Evolutionary conservation across 176 grass and related monocot species (phyloP).

Genomic region (Zea luxurians): DNA sequence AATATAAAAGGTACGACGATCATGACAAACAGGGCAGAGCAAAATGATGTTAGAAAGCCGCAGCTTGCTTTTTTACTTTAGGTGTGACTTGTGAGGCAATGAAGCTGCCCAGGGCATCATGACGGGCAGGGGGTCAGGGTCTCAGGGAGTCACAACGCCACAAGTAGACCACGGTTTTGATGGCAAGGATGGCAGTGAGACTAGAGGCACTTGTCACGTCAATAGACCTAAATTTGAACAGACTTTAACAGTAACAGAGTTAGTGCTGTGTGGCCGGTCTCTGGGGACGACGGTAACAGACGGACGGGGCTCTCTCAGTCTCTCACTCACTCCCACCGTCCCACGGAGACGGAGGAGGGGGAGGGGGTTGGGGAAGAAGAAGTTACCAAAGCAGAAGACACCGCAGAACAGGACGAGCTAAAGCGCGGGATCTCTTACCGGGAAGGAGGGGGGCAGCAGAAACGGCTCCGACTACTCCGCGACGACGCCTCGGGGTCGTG

Average conservation of each 20-base stretch:
- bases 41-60: neutral
- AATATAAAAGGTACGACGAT: neutral
- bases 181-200: neutral
- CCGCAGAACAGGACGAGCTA: too few species aligned
- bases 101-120: neutral
- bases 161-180: neutral
- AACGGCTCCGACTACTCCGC: too few species aligned
- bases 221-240: neutral
- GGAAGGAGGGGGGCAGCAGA: too few species aligned
- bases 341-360: too few species aligned
- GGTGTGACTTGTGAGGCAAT: neutral
- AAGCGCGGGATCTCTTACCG: too few species aligned
- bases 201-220: neutral
- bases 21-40: neutral
- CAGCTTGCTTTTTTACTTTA: neutral
- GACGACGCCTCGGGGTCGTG: too few species aligned
- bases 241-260: neutral
- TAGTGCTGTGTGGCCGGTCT: too few species aligned
- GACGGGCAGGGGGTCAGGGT: neutral
- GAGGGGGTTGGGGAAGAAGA: too few species aligned
- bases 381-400: too few species aligned
- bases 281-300: too few species aligned
- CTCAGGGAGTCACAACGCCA: neutral
- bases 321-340: too few species aligned
- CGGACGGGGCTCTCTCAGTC: too few species aligned